phyloP scores from a whole-genome alignment of 2,329 filamentous ascomycete genomes.

The Beauveria pseudobassiana region DNA sequence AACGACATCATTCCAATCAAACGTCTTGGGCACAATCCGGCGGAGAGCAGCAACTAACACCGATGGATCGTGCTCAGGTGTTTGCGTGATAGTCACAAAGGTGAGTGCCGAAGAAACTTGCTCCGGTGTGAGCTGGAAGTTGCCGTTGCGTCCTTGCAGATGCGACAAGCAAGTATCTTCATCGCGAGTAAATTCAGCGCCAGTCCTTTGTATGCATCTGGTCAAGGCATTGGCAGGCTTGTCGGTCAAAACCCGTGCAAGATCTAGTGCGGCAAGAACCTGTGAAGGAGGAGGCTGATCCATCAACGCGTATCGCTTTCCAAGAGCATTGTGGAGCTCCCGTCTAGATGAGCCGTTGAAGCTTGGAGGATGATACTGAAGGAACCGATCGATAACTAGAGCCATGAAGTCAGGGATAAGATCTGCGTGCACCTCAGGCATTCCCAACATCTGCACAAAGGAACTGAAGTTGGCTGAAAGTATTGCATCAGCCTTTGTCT shows the following conservation, averaged over 20 bases:
- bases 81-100: conserved; percentile 53
- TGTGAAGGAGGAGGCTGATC: conserved; percentile 61
- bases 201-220: conserved; percentile 65
- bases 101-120: conserved; percentile 77
- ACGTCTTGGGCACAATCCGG: conserved; percentile 53
- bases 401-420: conserved; percentile 65
- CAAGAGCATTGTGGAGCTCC: conserved; percentile 59
- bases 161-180: conserved; percentile 56
- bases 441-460: conserved; percentile 70
- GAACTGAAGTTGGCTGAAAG: conserved; percentile 70
- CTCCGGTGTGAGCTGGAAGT: conserved; percentile 64
- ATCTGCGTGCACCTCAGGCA: conserved; percentile 57
- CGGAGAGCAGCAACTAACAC: conserved; percentile 56
- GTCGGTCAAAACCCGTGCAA: conserved; percentile 58
- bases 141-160: conserved; percentile 44
- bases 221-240: conserved; percentile 50
- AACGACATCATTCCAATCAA: conserved; percentile 67
- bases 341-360: conserved; percentile 70
- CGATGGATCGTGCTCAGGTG: conserved; percentile 43
- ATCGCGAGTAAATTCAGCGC: conserved; percentile 66
- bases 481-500: conserved; percentile 89
- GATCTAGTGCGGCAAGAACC: conserved; percentile 62
- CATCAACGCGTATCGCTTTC: conserved; percentile 58
- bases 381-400: conserved; percentile 74
- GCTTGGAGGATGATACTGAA: conserved; percentile 78